These are phyloP conservation scores for Apiotrichum laibachii DNA, from an alignment of 1,284 basidiomycete species.

Conservation along the genomic window DNA sequence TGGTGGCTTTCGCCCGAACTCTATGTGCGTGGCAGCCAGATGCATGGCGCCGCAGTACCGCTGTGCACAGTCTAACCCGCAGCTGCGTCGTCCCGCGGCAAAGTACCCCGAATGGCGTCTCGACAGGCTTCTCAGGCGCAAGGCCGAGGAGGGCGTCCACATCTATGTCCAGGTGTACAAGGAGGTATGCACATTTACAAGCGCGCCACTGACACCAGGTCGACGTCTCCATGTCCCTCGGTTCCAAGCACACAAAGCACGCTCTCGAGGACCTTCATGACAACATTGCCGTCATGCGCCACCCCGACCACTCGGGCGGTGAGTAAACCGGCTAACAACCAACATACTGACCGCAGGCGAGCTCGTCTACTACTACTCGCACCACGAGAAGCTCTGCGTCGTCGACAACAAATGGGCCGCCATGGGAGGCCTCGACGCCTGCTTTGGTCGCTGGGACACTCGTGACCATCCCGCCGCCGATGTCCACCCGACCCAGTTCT, in stretches of 20 bases:
- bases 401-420: slow-evolving; percentile 77
- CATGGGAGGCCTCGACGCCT: slow-evolving; percentile 76
- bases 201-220: slow-evolving; percentile 55
- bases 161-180: slow-evolving; percentile 87
- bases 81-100: slow-evolving; percentile 79
- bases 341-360: slow-evolving; percentile 24
- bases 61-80: slow-evolving; percentile 7
- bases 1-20: slow-evolving; percentile 87
- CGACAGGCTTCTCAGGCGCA: slow-evolving; percentile 75
- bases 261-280: slow-evolving; percentile 75
- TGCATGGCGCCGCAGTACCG: not conserved
- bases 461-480: slow-evolving; percentile 76
- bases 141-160: slow-evolving; percentile 85
- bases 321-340: slow-evolving; percentile 55
- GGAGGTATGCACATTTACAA: slow-evolving; percentile 57
- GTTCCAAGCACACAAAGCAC: slow-evolving; percentile 79
- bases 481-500: slow-evolving; percentile 79
- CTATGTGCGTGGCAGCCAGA: slow-evolving; percentile 54
- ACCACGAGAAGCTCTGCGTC: slow-evolving; percentile 57
- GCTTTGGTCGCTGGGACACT: slow-evolving; percentile 94
- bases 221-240: slow-evolving; percentile 83
- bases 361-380: slow-evolving; percentile 50
- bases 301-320: slow-evolving; percentile 83
- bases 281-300: slow-evolving; percentile 81
- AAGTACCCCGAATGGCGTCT: slow-evolving; percentile 79